phyloP scores from a whole-genome alignment of 2,329 filamentous ascomycete genomes.

The Colletotrichum gloeosporioides region DNA sequence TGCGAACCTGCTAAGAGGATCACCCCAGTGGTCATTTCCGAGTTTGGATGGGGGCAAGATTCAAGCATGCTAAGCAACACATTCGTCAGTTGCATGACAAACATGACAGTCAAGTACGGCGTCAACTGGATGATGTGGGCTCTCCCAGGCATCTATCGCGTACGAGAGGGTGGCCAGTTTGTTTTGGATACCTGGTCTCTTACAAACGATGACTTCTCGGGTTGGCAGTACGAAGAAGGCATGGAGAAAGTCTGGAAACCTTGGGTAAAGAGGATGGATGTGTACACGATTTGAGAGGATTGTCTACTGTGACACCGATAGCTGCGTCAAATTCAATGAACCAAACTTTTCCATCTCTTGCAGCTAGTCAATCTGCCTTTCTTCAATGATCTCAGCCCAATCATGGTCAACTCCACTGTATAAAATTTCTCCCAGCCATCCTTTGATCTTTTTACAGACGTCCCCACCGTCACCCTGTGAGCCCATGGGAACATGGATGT shows the following conservation, averaged over 20 bases:
- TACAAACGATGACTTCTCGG: constrained; percentile 49
- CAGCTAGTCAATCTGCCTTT: not conserved
- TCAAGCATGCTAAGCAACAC: not conserved
- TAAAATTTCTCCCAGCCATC: not conserved
- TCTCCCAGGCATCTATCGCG: not conserved
- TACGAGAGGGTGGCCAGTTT: not conserved
- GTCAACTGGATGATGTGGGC: not conserved
- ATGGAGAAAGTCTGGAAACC: constrained; percentile 55
- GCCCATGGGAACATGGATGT: not conserved
- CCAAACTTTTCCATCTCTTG: not conserved
- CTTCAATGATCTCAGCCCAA: not conserved
- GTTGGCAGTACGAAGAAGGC: constrained; percentile 48
- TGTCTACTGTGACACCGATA: not conserved
- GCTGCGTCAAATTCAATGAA: accelerated
- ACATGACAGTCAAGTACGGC: not conserved
- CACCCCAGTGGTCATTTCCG: not conserved
- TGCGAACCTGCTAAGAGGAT: not conserved
- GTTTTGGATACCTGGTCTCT: not conserved
- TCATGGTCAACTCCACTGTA: not conserved
- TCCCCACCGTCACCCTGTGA: not conserved
- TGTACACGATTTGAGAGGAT: not conserved
- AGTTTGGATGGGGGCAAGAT: not conserved
- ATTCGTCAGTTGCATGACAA: not conserved
- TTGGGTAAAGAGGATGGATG: constrained; percentile 46
- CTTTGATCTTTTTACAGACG: not conserved